Percentiles rank a stretch among this genome's conserved stretches.
Conservation (phyloP, 2,329 filamentous ascomycete species). For the Colletotrichum sidae region DNA sequence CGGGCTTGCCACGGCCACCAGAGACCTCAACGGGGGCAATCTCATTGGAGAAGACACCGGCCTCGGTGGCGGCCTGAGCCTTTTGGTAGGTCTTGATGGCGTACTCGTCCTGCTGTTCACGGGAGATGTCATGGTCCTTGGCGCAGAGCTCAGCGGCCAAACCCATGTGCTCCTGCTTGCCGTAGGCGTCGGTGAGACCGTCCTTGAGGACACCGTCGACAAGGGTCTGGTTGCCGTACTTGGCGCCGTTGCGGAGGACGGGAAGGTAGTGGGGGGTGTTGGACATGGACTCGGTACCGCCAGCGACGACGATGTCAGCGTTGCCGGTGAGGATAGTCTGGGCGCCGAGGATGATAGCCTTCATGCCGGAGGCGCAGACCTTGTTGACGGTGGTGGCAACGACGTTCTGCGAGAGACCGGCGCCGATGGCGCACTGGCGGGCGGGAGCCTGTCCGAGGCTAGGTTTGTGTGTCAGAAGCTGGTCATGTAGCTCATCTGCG, state of each 20-base stretch:
- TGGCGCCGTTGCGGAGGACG: slow-evolving; percentile 85
- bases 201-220: slow-evolving; percentile 95
- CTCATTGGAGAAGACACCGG: slow-evolving; percentile 84
- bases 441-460: slow-evolving; percentile 97
- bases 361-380: slow-evolving; percentile 95
- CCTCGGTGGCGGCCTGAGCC: slow-evolving; percentile 86
- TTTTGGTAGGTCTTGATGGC: slow-evolving; percentile 96
- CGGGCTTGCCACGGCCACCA: slow-evolving; percentile 90
- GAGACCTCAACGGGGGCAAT: slow-evolving; percentile 91
- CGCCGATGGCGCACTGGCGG: slow-evolving; percentile 90
- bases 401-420: slow-evolving; percentile 83
- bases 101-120: slow-evolving; percentile 93
- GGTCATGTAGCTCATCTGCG: not conserved
- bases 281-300: slow-evolving; percentile 98
- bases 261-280: slow-evolving; percentile 97
- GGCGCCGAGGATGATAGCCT: slow-evolving; percentile 92
- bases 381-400: slow-evolving; percentile 98
- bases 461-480: slow-evolving; percentile 15
- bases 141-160: slow-evolving; percentile 93
- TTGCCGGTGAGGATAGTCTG: slow-evolving; percentile 98
- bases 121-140: slow-evolving; percentile 80
- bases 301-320: slow-evolving; percentile 91
- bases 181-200: slow-evolving; percentile 91
- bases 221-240: slow-evolving; percentile 91
- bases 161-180: slow-evolving; percentile 96